Base-by-base conservation (phyloP, 805 yeast genomes). In the Isabelozyma pseudorhagii region DNA sequence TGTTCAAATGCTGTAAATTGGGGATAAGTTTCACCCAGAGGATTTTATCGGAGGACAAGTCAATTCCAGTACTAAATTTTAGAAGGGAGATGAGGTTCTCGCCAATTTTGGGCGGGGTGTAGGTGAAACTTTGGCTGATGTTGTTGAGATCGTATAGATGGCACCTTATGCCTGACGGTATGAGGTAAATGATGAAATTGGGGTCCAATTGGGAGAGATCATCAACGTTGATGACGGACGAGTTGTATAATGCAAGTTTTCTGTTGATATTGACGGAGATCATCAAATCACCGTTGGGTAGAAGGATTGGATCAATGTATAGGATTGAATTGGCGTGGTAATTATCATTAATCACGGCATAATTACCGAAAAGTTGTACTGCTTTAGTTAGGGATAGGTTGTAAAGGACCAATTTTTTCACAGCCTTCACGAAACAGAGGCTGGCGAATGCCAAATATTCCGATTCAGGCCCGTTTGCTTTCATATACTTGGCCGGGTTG, bases 11-110 rank as follows among this genome's bases (percentile, higher is more conserved):
- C 50, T 78, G 79, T 45, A 86, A 61, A 54, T 85, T 82, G 2
- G 94, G 94, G 3, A 84, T 75, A 11, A 87, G 64, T 59, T 80
- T 85, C 13, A 87, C 75, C 94, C 93, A 87, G 40, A 70, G 64
- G 14, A 74, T 55, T 17, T 66, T 34, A 3, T 58, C 53, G 1
- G 40, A 40, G 1, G 60, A 45, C 40, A 58, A 48, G 43, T 68
- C 71, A 2, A 63, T 41, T 1, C 76, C 77, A 0, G 74, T 72
- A 47, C 73, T 66, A 13, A 69, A 51, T 44, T 66, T 64, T 17
- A 74, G 54, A 10, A 74, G 58, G 29, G 65, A 56, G n/a, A 69
- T 49, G 11, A 74, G 55, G 21, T 60, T 63, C 3, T 59, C 67
- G 14, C 58, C 50, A 21, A 62, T 60, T 21, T 55, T 54, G 2